These are phyloP conservation scores for Lodderomyces oxycetoniae DNA, from an alignment of 1,139 yeast species.

Conservation along the genomic window DNA sequence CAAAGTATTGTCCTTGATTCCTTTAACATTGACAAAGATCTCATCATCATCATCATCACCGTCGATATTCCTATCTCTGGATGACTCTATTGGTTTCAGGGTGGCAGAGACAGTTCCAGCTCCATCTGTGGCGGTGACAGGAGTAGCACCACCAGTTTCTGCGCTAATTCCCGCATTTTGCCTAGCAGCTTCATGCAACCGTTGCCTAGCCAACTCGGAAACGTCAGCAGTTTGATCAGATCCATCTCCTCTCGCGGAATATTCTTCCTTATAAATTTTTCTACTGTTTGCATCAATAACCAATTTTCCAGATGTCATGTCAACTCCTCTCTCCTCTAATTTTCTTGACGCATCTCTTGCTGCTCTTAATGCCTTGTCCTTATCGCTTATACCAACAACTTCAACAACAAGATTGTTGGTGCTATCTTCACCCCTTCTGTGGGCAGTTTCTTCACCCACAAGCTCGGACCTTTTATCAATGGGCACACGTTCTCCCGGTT, in stretches of 20 bases:
- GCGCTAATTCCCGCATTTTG: conserved; percentile 9
- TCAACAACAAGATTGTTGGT: conserved; percentile 26
- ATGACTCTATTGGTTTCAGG: not conserved
- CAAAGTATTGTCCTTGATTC: conserved; percentile 23
- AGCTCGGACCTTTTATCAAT: conserved; percentile 4
- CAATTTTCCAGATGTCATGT: conserved; percentile 32
- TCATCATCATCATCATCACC: conserved; percentile 11
- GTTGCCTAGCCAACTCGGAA: conserved; percentile 11
- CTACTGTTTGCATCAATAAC: conserved; percentile 34
- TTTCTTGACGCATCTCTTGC: conserved; percentile 36
- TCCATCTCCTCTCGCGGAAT: conserved; percentile 8
- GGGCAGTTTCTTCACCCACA: conserved; percentile 8
- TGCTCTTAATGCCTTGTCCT: conserved; percentile 28
- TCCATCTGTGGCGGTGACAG: conserved; percentile 12
- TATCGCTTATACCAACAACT: conserved; percentile 36
- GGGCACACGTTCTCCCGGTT: conserved; percentile 3
- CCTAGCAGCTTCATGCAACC: conserved; percentile 13
- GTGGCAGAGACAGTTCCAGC: conserved; percentile 11
- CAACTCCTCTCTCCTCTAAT: conserved; percentile 32
- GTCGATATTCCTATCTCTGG: conserved; percentile 2
- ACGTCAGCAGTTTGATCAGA: conserved; percentile 12
- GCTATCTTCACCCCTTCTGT: conserved; percentile 7
- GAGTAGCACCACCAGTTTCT: conserved; percentile 12
- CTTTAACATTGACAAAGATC: conserved; percentile 27
- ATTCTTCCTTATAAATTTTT: conserved; percentile 25